A percentile compares a stretch with the other conserved stretches of the same genome.
These are phyloP conservation scores for Yamadazyma kitorensis DNA, from an alignment of 805 yeast genomes.

Conservation along the genomic window DNA sequence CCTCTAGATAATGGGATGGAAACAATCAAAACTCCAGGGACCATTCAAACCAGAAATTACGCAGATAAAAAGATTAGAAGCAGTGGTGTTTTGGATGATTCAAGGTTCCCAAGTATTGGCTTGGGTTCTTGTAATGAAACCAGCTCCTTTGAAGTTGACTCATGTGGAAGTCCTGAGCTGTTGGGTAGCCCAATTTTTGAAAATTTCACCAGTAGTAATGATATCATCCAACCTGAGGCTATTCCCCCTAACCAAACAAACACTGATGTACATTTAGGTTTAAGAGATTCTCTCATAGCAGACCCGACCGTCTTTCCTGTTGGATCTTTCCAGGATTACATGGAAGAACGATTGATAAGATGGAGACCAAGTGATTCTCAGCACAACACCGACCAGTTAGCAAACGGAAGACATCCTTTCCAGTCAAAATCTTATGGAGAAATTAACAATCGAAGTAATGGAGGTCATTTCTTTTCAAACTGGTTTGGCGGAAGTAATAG, in stretches of 20 bases:
- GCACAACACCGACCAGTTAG: constrained; percentile 22
- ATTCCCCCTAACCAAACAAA: constrained; percentile 1
- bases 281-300: constrained; percentile 3
- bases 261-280: neutral
- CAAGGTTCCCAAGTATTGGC: neutral
- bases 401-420: constrained; percentile 31
- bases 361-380: constrained; percentile 35
- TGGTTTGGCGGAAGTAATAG: constrained; percentile 4
- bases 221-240: neutral
- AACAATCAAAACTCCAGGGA: no score
- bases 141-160: constrained; percentile 12
- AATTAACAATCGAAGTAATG: neutral
- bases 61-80: constrained; percentile 5
- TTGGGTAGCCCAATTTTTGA: no score
- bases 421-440: constrained; percentile 13
- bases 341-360: constrained; percentile 29
- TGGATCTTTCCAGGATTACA: constrained; percentile 19
- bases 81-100: constrained; percentile 2
- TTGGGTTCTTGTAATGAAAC: neutral
- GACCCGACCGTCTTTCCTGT: constrained; percentile 1
- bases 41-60: no score
- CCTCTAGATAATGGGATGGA: neutral
- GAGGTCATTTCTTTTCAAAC: constrained; percentile 1
- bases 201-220: constrained; percentile 1
- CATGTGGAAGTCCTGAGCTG: constrained; percentile 6